These are phyloP conservation scores for Lipomyces starkeyi DNA, from an alignment of 805 yeast genomes.

Conservation along the genomic window DNA sequence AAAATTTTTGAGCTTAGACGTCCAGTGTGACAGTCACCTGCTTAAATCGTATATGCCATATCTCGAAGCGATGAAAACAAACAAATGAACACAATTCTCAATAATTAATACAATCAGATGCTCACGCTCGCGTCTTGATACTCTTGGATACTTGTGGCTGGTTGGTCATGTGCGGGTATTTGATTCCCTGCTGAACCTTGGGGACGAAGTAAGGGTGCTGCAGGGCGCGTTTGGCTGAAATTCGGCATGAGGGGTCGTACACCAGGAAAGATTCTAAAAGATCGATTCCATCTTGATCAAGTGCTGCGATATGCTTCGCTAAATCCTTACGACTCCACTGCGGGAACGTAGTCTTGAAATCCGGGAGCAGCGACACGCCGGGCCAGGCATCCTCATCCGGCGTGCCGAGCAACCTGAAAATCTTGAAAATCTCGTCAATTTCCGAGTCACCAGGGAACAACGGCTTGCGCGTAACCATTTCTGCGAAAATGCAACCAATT, in stretches of 20 bases:
- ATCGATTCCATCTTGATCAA: slow-evolving; percentile 85
- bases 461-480: slow-evolving; percentile 95
- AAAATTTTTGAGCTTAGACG: neutral
- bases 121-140: slow-evolving; percentile 12
- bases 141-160: slow-evolving; percentile 16
- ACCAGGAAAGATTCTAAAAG: slow-evolving; percentile 77
- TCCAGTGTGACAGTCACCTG: neutral
- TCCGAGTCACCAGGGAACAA: slow-evolving; percentile 97
- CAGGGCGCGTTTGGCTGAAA: slow-evolving; percentile 92
- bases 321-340: slow-evolving; percentile 81
- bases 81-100: neutral
- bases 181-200: slow-evolving; percentile 13
- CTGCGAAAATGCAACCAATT: slow-evolving; percentile 96
- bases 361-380: slow-evolving; percentile 87
- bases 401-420: slow-evolving; percentile 90
- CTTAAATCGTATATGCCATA: neutral
- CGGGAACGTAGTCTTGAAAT: slow-evolving; percentile 91
- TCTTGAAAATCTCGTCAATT: slow-evolving; percentile 94
- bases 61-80: neutral
- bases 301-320: slow-evolving; percentile 70
- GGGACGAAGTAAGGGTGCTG: slow-evolving; percentile 78
- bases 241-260: slow-evolving; percentile 92
- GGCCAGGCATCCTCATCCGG: slow-evolving; percentile 96
- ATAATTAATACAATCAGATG: neutral
- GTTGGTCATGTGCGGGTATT: slow-evolving; percentile 11